Conservation (phyloP, 148 eudicot genomes). For the Camellia granthamiana region DNA sequence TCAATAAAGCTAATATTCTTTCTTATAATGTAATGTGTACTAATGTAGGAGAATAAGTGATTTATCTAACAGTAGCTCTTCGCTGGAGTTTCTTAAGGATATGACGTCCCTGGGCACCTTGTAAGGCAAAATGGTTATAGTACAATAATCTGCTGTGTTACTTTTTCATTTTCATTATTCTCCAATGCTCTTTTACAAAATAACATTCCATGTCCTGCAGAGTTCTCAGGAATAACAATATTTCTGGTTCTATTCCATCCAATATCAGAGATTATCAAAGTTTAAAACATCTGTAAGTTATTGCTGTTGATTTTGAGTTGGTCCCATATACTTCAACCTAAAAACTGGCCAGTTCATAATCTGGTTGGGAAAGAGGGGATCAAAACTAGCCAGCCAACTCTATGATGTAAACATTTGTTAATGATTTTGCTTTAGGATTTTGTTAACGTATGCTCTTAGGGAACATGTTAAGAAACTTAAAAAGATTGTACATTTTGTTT, state of each 20-base stretch:
- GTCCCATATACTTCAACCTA: not conserved
- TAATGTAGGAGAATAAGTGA: slow-evolving; percentile 67
- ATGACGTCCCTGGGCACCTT: slow-evolving; percentile 48
- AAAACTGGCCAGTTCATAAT: slow-evolving; percentile 3
- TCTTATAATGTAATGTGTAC: not conserved
- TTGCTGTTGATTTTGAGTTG: slow-evolving; percentile 3
- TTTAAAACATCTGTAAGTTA: slow-evolving; percentile 64
- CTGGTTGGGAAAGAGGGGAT: slow-evolving; percentile 4
- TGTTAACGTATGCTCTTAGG: too few species aligned
- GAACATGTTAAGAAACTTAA: too few species aligned
- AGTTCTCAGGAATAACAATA: slow-evolving; percentile 63
- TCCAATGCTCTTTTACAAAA: not conserved
- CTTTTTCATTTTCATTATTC: not conserved
- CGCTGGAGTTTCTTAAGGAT: slow-evolving; percentile 49
- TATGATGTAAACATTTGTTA: not conserved
- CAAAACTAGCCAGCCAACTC: not conserved
- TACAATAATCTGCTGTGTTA: slow-evolving; percentile 1
- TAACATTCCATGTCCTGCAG: slow-evolving; percentile 29
- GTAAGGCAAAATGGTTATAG: slow-evolving; percentile 37
- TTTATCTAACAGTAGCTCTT: slow-evolving; percentile 58
- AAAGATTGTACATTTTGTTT: too few species aligned
- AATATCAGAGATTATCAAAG: slow-evolving; percentile 41
- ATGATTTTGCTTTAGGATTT: not conserved
- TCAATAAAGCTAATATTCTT: not conserved
- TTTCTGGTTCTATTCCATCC: slow-evolving; percentile 68